Conservation (phyloP, 1,284 basidiomycete species). For the Porodaedalea pini region DNA sequence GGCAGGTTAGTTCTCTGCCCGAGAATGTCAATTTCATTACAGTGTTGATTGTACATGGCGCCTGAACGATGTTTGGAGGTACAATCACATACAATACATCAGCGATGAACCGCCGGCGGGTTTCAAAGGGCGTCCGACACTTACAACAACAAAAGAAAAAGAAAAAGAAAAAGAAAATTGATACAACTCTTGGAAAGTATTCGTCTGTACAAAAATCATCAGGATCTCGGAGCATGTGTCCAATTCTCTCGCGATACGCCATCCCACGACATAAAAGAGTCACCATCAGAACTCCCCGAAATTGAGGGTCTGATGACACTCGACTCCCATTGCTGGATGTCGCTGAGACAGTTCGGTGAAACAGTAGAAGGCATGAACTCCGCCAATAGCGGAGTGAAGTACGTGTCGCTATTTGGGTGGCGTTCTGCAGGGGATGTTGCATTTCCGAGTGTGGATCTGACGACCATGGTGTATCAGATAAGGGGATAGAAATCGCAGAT, state of each 20-base stretch:
- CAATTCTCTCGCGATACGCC: conserved; percentile 30
- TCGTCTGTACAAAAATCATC: neutral
- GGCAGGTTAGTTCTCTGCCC: neutral
- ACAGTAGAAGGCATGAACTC: conserved; percentile 9
- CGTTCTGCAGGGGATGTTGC: conserved; percentile 14
- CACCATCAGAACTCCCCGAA: conserved; percentile 33
- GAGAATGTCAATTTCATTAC: neutral
- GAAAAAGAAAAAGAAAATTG: too few relatives aligned
- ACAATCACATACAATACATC: too few relatives aligned
- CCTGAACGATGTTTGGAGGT: neutral
- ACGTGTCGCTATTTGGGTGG: conserved; percentile 2
- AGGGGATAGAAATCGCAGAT: neutral
- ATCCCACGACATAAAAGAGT: conserved; percentile 47
- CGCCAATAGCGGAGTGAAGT: conserved; percentile 7
- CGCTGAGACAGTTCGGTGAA: conserved; percentile 14
- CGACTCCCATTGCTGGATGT: conserved; percentile 13
- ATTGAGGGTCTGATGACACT: conserved; percentile 18
- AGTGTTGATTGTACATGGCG: neutral
- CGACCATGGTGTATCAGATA: neutral
- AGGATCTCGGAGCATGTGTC: conserved; percentile 7
- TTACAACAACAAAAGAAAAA: neutral
- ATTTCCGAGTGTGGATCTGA: conserved; percentile 15
- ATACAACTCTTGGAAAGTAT: neutral
- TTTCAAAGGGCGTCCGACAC: neutral
- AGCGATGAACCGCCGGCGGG: too few relatives aligned